Evolutionary conservation across 2,329 filamentous ascomycete genomes (phyloP), one percentile per base, ranked within the genome.

Genomic region (Colletotrichum lini): DNA sequence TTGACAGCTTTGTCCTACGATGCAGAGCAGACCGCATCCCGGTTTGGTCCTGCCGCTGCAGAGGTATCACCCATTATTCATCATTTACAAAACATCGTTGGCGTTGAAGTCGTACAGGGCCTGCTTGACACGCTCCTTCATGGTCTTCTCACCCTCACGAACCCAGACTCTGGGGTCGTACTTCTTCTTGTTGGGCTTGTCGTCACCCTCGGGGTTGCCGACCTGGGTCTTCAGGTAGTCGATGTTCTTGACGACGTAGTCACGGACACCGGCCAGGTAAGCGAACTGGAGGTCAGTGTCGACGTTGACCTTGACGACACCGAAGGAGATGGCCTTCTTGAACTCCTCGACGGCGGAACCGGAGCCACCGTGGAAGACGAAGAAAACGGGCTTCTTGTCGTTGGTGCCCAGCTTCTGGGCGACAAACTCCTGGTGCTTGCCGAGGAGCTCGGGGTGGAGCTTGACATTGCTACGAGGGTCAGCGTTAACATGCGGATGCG

Each of bases 141-240:
- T 99, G 80, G 93, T 95, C 92, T 98, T 97, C 91, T 99, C 96
- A 80, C 96, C 96, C 88, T 95, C 93, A 73, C 95, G 93, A 74
- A 98, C 94, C 96, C 95, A 98, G 81, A 98, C 94, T 85, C 95
- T 92, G 78, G 95, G 94, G 86, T 94, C 82, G 76, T 75, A 95
- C 87, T 87, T 92, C 87, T 98, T 98, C 94, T 99, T 99, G 92
- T 99, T 99, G 81, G 96, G 96, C 93, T 98, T 98, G 87, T 98
- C 94, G 23, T 91, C 92, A 73, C 96, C 95, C 61, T 98, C 95
- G 76, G 96, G 96, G 90, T 98, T 99, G 79, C 96, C 96, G 77
- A 99, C 93, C 80, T 94, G 90, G 72, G 88, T 91, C 86, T 74
- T 74, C 53, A 99, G 86, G 89, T 98, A 99, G 79, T 98, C 96